These are phyloP conservation scores for Sideroxylon spinosum DNA, from an alignment of 179 eudicot species.

Conservation along the genomic window DNA sequence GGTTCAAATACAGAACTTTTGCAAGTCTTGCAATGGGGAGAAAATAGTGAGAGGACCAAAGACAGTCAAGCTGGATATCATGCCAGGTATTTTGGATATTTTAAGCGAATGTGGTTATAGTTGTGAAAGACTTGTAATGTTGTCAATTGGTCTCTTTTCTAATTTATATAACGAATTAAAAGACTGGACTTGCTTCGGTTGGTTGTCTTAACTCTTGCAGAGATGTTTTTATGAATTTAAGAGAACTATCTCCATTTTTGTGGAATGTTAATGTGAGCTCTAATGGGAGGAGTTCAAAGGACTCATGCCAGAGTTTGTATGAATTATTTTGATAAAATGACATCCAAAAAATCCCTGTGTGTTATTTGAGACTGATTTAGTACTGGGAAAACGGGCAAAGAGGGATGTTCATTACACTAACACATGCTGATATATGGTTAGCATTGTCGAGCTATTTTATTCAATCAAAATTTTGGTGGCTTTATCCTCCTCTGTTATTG, in stretches of 20 bases:
- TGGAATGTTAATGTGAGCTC: background rate
- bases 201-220: background rate
- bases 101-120: background rate
- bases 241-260: background rate
- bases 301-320: background rate
- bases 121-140: background rate
- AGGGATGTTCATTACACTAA: background rate
- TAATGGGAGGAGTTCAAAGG: background rate
- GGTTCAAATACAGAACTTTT: slow-evolving; percentile 44
- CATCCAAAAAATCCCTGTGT: background rate
- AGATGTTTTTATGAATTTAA: background rate
- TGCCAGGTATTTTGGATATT: slow-evolving; percentile 53
- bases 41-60: slow-evolving; percentile 61
- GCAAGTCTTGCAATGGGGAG: slow-evolving; percentile 74
- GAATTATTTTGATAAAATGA: background rate
- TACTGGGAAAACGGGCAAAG: background rate
- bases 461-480: background rate
- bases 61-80: slow-evolving; percentile 65
- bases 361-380: background rate
- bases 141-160: slow-evolving; percentile 4
- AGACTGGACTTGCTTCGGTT: background rate
- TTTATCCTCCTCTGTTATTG: background rate
- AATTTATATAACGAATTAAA: background rate
- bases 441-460: background rate
- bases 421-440: background rate